Conservation (phyloP, 208 protist genomes). For the Leishmania amazonensis region DNA sequence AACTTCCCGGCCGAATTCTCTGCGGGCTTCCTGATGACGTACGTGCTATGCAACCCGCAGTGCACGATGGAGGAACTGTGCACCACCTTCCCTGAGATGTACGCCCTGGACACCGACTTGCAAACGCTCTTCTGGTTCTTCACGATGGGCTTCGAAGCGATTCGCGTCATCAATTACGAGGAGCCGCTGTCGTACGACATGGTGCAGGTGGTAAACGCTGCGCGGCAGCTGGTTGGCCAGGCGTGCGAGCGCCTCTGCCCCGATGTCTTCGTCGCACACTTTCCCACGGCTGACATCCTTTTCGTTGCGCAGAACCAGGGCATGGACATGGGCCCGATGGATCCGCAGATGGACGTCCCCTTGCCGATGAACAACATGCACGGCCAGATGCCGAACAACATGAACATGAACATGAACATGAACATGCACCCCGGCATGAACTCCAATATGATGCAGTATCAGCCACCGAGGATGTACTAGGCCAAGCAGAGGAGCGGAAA, state of each 20-base stretch:
- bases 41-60: conserved; percentile 64
- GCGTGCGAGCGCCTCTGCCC: conserved; percentile 49
- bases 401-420: conserved; percentile 33
- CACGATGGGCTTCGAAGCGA: conserved; percentile 58
- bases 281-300: conserved; percentile 21
- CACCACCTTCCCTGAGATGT: conserved; percentile 63
- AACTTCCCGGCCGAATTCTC: conserved; percentile 72
- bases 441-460: conserved; percentile 32
- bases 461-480: conserved; percentile 29
- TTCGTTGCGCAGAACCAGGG: conserved; percentile 6
- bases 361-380: conserved; percentile 32
- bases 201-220: conserved; percentile 34
- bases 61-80: conserved; percentile 59
- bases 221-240: conserved; percentile 38
- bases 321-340: conserved; percentile 15
- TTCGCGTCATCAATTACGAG: conserved; percentile 44
- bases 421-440: conserved; percentile 30
- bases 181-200: conserved; percentile 34
- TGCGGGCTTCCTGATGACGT: conserved; percentile 77
- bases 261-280: conserved; percentile 26
- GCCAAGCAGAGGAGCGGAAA: not conserved
- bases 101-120: conserved; percentile 61
- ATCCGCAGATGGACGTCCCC: conserved; percentile 22
- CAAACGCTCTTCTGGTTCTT: conserved; percentile 85
- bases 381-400: conserved; percentile 20